Conservation (phyloP, 495 filamentous ascomycete species). For the Opeltia flavorubescens region DNA sequence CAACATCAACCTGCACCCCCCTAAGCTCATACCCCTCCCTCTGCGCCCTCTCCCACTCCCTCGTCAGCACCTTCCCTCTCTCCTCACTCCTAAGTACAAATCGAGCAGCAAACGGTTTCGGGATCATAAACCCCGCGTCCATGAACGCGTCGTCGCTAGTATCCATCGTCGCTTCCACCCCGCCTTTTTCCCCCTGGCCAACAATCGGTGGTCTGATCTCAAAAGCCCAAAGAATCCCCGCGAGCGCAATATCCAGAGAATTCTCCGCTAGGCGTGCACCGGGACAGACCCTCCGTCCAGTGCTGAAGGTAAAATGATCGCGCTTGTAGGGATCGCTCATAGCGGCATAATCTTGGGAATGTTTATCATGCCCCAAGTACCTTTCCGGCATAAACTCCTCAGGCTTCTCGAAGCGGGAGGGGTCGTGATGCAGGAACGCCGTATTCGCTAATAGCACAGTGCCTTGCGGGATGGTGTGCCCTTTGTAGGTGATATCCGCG, state of each 20-base stretch:
- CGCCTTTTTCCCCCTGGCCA: not conserved
- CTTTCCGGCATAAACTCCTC: constrained; percentile 11
- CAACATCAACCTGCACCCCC: constrained; percentile 28
- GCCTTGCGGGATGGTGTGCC: constrained; percentile 15
- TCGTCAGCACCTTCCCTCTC: not conserved
- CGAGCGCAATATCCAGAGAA: not conserved
- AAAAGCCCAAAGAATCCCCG: constrained; percentile 1
- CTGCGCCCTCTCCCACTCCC: constrained; percentile 1
- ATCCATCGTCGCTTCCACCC: constrained; percentile 4
- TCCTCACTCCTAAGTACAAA: not conserved
- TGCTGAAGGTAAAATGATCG: constrained; percentile 15
- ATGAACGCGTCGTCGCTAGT: constrained; percentile 1
- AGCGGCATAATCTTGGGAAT: constrained; percentile 12
- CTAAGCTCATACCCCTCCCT: constrained; percentile 1
- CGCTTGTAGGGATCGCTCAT: constrained; percentile 3
- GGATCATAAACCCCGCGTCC: not conserved
- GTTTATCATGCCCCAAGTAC: constrained; percentile 2
- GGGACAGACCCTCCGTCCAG: constrained; percentile 20
- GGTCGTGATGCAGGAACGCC: constrained; percentile 7
- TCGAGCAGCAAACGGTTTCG: constrained; percentile 1
- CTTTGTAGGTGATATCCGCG: not conserved
- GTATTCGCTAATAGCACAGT: constrained; percentile 15
- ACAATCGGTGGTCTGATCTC: not conserved
- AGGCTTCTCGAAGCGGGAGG: constrained; percentile 6
- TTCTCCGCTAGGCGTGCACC: constrained; percentile 18